A percentile compares a stretch with the other conserved stretches of the same genome.
These are phyloP conservation scores for Paracorniculantispora psalliotae DNA, from an alignment of 2,329 filamentous ascomycete genomes.

Conservation along the genomic window DNA sequence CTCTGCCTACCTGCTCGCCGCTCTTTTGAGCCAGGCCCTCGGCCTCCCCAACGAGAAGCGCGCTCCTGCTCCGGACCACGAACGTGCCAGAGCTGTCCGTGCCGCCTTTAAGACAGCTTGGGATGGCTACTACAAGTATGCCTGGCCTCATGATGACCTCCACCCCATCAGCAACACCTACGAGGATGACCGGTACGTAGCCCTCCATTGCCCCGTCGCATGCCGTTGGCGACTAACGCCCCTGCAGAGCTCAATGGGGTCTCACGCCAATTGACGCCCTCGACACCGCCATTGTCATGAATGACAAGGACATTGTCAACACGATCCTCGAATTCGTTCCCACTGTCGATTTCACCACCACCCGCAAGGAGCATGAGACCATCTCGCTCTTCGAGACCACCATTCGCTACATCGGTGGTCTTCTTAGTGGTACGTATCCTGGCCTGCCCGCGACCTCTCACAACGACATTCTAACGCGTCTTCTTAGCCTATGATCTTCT, in stretches of 20 bases:
- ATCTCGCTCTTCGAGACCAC: conserved; percentile 87
- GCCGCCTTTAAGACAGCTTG: conserved; percentile 65
- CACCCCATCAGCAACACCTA: conserved; percentile 61
- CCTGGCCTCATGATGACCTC: conserved; percentile 74
- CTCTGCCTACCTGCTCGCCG: background rate
- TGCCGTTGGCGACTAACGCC: background rate
- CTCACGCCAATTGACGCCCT: conserved; percentile 78
- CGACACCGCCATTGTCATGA: conserved; percentile 75
- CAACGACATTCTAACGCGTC: background rate
- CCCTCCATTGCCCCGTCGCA: background rate
- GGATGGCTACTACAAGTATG: conserved; percentile 68
- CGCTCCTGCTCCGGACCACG: conserved; percentile 9
- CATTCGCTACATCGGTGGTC: conserved; percentile 78
- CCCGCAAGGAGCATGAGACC: conserved; percentile 34
- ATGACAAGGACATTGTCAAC: conserved; percentile 59
- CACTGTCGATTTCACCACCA: conserved; percentile 64
- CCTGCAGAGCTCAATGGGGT: conserved; percentile 71
- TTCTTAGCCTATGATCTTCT: conserved; percentile 60
- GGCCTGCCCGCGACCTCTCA: background rate
- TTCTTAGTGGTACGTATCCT: conserved; percentile 59
- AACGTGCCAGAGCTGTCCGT: conserved; percentile 8
- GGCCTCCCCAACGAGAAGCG: conserved; percentile 5
- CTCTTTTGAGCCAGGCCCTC: background rate
- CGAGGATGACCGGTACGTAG: conserved; percentile 62
- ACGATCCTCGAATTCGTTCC: conserved; percentile 68